Evolutionary conservation across 768 basidiomycete genomes (phyloP).

Genomic region (Tephrocybe sp.): DNA sequence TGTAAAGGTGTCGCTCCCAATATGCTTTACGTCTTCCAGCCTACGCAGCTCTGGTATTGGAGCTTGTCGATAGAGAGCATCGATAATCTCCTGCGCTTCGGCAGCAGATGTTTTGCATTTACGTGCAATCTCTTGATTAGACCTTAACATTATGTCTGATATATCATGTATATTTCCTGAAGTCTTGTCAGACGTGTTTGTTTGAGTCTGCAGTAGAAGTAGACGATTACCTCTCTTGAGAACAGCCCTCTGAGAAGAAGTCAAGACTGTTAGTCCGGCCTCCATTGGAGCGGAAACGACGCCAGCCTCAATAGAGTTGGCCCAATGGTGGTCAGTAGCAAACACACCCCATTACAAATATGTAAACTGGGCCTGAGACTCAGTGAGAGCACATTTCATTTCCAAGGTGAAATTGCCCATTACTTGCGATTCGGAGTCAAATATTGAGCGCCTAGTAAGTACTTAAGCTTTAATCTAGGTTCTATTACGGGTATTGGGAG

Average conservation of each 20-base stretch:
- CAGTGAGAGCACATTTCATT: too few species aligned
- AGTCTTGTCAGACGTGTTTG: not conserved
- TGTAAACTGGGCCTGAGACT: too few species aligned
- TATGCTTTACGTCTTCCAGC: conserved; percentile 39
- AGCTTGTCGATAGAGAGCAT: conserved; percentile 43
- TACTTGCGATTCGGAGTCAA: too few species aligned
- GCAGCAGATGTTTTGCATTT: conserved; percentile 51
- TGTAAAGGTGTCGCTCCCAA: conserved; percentile 53
- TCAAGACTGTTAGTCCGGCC: conserved; percentile 3
- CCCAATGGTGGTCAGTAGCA: too few species aligned
- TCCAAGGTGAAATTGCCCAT: too few species aligned
- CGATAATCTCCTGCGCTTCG: conserved; percentile 52
- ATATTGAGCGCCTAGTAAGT: too few species aligned
- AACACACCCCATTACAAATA: too few species aligned
- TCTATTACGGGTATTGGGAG: conserved; percentile 17
- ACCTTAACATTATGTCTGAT: conserved; percentile 49
- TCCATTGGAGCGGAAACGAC: too few species aligned
- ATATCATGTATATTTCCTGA: conserved; percentile 50
- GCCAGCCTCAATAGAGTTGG: too few species aligned
- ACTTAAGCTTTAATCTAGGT: too few species aligned
- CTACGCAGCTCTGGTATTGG: conserved; percentile 35
- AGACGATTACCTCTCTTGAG: conserved; percentile 31
- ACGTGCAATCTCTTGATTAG: conserved; percentile 52
- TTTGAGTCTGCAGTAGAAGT: not conserved
- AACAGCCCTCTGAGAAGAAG: conserved; percentile 6